A percentile compares a stretch with the other conserved stretches of the same genome.
phyloP scores from a whole-genome alignment of 345 rosid species.

The Eucalyptus polyanthemos region DNA sequence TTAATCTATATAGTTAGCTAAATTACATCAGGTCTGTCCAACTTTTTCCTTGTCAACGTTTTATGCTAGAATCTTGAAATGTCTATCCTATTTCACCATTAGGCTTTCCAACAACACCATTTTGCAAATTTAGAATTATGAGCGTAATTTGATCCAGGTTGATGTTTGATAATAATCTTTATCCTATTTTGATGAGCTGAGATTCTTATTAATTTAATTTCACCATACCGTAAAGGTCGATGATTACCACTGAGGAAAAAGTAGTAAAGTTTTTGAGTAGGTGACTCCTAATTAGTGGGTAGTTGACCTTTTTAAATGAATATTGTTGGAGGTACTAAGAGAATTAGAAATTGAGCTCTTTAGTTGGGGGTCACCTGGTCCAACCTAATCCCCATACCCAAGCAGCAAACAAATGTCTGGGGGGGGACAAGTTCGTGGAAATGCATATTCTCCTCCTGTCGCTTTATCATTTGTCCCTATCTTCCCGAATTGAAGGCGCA shows the following conservation, averaged over 20 bases:
- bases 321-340: neutral
- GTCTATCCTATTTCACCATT: neutral
- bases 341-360: neutral
- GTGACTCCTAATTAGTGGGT: neutral
- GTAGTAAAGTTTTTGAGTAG: neutral
- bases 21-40: neutral
- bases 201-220: neutral
- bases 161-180: neutral
- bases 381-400: neutral
- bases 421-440: neutral
- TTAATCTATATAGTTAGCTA: neutral
- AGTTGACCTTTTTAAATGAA: neutral
- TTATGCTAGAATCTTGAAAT: neutral
- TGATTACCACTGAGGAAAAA: neutral
- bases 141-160: rapidly evolving
- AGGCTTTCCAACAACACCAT: neutral
- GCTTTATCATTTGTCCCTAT: neutral
- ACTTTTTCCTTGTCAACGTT: neutral
- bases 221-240: neutral
- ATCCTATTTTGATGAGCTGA: neutral
- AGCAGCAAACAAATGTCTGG: neutral
- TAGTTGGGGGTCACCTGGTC: neutral
- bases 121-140: neutral
- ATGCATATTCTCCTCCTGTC: neutral
- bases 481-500: neutral